Evolutionary conservation across 2,329 filamentous ascomycete genomes (phyloP).

Genomic region (Aureobasidium uvarum): DNA sequence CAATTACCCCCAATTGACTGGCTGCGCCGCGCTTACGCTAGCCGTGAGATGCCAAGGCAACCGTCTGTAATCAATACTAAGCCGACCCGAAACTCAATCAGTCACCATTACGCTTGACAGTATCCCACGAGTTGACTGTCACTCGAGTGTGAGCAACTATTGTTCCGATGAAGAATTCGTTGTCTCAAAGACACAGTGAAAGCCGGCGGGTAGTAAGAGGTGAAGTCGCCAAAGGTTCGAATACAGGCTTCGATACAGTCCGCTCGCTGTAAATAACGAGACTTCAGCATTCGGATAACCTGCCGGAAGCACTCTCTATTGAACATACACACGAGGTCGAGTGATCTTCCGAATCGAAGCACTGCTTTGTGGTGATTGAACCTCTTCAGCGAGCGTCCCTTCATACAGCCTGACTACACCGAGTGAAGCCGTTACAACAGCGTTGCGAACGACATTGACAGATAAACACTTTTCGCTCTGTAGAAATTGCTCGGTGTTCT

Average conservation of each 20-base stretch:
- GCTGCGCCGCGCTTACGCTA: constrained; percentile 5
- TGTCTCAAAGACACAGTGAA: background rate
- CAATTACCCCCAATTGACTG: constrained; percentile 9
- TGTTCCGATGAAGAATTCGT: background rate
- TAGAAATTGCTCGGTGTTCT: background rate
- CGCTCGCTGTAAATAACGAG: background rate
- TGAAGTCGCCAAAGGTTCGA: too few relatives aligned
- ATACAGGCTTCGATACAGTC: background rate
- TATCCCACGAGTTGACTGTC: background rate
- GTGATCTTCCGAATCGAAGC: too few relatives aligned
- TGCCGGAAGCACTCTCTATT: too few relatives aligned
- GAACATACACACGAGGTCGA: too few relatives aligned
- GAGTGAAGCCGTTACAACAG: background rate
- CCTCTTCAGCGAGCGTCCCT: background rate
- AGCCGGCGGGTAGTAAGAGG: background rate
- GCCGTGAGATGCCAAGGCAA: background rate
- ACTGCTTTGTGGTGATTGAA: background rate
- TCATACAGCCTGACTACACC: background rate
- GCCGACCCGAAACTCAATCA: background rate
- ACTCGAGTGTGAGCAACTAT: background rate
- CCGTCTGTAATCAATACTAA: constrained; percentile 12
- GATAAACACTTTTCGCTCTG: background rate
- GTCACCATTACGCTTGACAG: background rate
- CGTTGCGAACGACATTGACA: background rate
- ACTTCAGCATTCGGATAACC: background rate